Evolutionary conservation across 371 early-diverging fungal genomes (phyloP), one percentile per base, ranked within the genome.

Genomic region (Rhizomucor miehei): DNA sequence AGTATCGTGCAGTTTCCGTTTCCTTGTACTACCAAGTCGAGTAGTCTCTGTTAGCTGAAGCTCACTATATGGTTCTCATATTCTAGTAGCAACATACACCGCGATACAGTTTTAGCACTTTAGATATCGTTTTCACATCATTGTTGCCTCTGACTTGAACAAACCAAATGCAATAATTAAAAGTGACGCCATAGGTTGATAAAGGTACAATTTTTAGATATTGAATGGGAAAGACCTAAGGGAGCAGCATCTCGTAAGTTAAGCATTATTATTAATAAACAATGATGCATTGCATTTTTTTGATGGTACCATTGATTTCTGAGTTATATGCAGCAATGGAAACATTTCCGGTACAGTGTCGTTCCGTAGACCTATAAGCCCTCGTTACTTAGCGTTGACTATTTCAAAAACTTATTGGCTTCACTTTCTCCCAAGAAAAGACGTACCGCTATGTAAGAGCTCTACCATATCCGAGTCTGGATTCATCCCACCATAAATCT

Each of bases 151-250:
- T 81, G 5, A 97, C 65, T 69, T 92, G 90, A 13, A 97, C 82
- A 69, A 87, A 91, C 99, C 99, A 99, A 17, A 99, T 88, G 51
- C 89, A 89, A 69, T 91, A 96, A 69, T 93, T 95, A 72, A 97
- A 97, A 65, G 92, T 95, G 51, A 91, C 80, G 11, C 93, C 97
- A 82, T 88, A 92, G 3, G 97, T 89, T 48, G 90, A 71, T 40
- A 95, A 68, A 19, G 99, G 99, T 19, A 89, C 89, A 37, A 99
- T 95, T 78, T 93, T 94, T 54, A 99, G 85, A 62, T 89, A 97
- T 59, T 84, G 89, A 47, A 88, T 85, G 44, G 88, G 97, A 57
- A 90, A 92, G 38, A 81, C 62, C 88, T 84, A 56, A 49, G 13
- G 52, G n/a, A n/a, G n/a, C n/a, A n/a, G n/a, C n/a, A n/a, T n/a